Base-by-base conservation (phyloP, 73 alveolate species). In the Tetrahymena borealis region DNA sequence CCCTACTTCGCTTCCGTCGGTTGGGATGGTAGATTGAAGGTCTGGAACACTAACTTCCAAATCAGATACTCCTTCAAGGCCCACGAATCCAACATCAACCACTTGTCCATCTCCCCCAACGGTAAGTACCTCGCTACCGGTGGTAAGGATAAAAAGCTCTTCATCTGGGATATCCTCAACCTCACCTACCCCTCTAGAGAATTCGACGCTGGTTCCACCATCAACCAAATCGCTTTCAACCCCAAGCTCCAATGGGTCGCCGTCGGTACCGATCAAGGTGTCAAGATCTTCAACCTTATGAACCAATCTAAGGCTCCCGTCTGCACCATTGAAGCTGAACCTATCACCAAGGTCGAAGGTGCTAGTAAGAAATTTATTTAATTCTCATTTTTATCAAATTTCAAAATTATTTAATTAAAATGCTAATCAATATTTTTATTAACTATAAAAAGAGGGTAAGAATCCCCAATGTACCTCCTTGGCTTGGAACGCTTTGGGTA, bases 71-170 rank as follows among this genome's bases (percentile, higher is more conserved):
- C 96, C 94, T 97, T 97, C 96, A 94, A 92, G 85, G 99, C 98
- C 41, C 99, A 97, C 97, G 94, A 95, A 40, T 91, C 96, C 77
- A 95, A 95, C 78, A 95, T 97, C 40, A 91, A 94, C 95, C 43
- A 96, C 38, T 90, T 97, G 38, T 96, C 96, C 42, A 96, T 97
- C 96, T 95, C 97, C 94, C 96, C 96, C 91, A 95, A 94, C 79
- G 94, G 97, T 85, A 92, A 91, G 90, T 97, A 96, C 93, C 95
- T 98, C 91, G 99, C 99, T 35, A 94, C 99, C 41, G 99, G 99
- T 42, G 99, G 99, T 11, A 97, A 97, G 91, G 99, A 98, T 97
- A 99, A 99, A 31, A 97, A 96, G 95, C 95, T 97, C 94, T 96
- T 97, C 96, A 91, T 98, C 91, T 98, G 99, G 99, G 96, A 98